Evolutionary conservation across 306 rosid species (phyloP), one percentile per base, ranked within the genome.

Genomic region (Casuarina glauca): DNA sequence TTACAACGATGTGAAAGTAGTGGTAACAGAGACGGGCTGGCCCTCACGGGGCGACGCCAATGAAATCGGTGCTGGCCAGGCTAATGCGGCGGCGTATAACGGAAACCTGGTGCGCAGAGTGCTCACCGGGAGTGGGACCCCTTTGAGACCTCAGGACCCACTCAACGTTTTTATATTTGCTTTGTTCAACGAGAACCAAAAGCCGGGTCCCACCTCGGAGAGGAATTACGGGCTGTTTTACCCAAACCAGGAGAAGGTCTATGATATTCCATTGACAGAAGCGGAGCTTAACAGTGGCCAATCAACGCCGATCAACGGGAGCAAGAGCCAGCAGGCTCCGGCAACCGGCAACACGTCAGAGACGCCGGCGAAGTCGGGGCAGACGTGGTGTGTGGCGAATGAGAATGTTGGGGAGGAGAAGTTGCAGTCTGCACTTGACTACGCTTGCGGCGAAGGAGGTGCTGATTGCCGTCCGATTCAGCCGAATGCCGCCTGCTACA

Each of bases 381-480:
- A 69, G 68, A 91, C 93, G 0, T 94, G 97, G 96, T 94, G 98
- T 54, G 97, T 94, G 75, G 98, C 98, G 1, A 90, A 83, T 5
- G 87, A 16, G 8, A 70, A 76, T 0, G 87, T 63, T 0, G 88
- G 79, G 54, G 50, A 58, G 53, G 84, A 78, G 86, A 91, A 85
- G 78, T 69, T 94, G 0, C 87, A 85, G 69, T 82, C 78, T 0
- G 98, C 76, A 2, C 81, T 94, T 70, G 87, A 94, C 41, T 91
- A 91, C 36, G 98, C 98, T 0, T 94, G 98, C 38, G 96, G 97
- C 0, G 87, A 90, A 49, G 97, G 94, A 77, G 94, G 90, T 0
- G 98, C 97, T 7, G 98, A 94, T 77, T 94, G 98, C 79, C 51
- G 79, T 82, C 83, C 94, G n/a, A 94, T 94, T 13, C 88, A 88